Base-by-base conservation (phyloP, 1,139 yeast genomes). In the Suhomyces ambrosiae region DNA sequence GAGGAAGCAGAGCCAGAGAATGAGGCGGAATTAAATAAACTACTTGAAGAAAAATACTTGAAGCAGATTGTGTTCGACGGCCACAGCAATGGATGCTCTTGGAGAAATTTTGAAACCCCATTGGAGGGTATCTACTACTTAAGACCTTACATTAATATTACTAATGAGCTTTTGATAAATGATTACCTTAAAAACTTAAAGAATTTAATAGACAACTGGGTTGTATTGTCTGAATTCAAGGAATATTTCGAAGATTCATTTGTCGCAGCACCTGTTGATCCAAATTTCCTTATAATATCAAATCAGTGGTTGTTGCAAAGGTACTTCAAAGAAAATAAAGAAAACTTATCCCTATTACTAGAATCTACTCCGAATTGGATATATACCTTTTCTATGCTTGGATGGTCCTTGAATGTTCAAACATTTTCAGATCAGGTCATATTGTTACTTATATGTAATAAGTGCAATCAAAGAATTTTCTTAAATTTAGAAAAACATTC, bases 21-120 rank as follows among this genome's bases (percentile, higher is more conserved):
- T 19, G 37, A 21, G 15, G 29, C 24, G 7, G 50, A 53, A 10
- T 50, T 69, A 25, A 60, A 68, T 35, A 28, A 21, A 6, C 44
- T 54, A 13, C 50, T 70, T 29, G 50, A 47, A 15, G 38, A 46
- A 3, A 55, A 51, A 21, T 70, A 69, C 42, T 26, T 53, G 8
- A 37, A 46, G 9, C 65, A 59, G 33, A 47, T 70, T 9, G 44
- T 40, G 24, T 32, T 32, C 2, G 27, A 42, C 4, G 73, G 62
- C 4, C 76, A 71, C 42, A 48, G 53, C 5, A 12, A 38, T 0
- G 53, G 54, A 28, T 71, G 76, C 36, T 58, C 68, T 1, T 70
- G 76, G 76, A 48, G 58, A 23, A 57, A 53, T 37, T 61, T 66
- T 30, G 69, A 62, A 40, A 60, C 69, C 18, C 71, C 74, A 0